Percentiles rank a stretch among this genome's conserved stretches.
These are phyloP conservation scores for Talaromyces borbonicus DNA, from an alignment of 495 filamentous ascomycete genomes.

Conservation along the genomic window DNA sequence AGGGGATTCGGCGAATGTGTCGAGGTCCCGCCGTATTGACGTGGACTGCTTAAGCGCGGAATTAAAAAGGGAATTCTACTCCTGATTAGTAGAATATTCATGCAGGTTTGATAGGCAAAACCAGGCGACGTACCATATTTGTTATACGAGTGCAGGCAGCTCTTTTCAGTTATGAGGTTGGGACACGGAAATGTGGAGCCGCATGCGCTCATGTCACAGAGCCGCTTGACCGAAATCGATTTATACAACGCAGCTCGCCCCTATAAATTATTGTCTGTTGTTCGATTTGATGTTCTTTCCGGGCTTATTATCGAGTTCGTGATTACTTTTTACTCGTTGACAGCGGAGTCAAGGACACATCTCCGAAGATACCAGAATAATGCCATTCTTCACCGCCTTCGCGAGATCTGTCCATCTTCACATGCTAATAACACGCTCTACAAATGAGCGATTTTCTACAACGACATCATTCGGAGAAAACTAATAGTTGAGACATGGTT, in stretches of 20 bases:
- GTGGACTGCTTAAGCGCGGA: slow-evolving; percentile 89
- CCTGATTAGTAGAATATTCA: too few species aligned
- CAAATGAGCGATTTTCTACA: slow-evolving; percentile 1
- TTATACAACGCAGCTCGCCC: too few species aligned
- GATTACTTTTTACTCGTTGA: neutral
- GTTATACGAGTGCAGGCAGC: too few species aligned
- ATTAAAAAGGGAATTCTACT: slow-evolving; percentile 86
- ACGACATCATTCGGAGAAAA: neutral
- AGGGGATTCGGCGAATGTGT: slow-evolving; percentile 56
- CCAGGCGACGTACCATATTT: too few species aligned
- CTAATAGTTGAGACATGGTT: neutral
- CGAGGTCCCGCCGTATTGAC: slow-evolving; percentile 75
- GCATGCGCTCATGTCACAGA: neutral
- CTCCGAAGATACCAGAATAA: slow-evolving; percentile 20
- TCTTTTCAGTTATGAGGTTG: too few species aligned
- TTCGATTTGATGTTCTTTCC: too few species aligned
- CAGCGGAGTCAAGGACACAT: slow-evolving; percentile 22
- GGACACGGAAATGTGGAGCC: too few species aligned
- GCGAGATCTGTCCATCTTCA: neutral
- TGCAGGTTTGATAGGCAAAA: too few species aligned
- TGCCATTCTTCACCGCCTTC: slow-evolving; percentile 34
- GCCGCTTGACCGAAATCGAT: too few species aligned
- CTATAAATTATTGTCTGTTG: too few species aligned
- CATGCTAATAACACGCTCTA: neutral
- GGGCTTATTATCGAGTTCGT: neutral